Evolutionary conservation across 129 eudicot genomes (phyloP), one percentile per base, ranked within the genome.

Genomic region (Heracleum sosnowskyi): DNA sequence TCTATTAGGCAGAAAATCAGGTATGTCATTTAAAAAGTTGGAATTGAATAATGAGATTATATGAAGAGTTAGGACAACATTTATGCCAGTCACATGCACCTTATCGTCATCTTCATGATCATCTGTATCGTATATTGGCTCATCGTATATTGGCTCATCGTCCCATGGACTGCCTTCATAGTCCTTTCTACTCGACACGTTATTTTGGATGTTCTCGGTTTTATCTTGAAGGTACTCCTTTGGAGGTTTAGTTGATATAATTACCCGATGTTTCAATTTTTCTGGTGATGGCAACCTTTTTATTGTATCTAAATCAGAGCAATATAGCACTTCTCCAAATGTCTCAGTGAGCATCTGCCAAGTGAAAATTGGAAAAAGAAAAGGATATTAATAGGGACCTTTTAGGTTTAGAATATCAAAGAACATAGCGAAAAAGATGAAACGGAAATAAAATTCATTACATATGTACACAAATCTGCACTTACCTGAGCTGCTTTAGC

Each of bases 181-280:
- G 39, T 92, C 95, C 79, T 84, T 89, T 85, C 37, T 84, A 84
- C 62, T 88, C 36, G 57, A 83, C 22, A 84, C 78, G 42, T 47
- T 71, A 29, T 71, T 84, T 20, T 69, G 83, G 63, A 78, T 89
- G 72, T 86, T 88, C 81, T 83, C 83, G 20, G 11, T 44, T 82
- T 85, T 86, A 16, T 92, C 91, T 85, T 86, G 89, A 78, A 91
- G 93, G 86, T 91, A 93, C 84, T 93, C 96, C 73, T 91, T 93
- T 49, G 98, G 98, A 80, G 98, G 97, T 84, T 93, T 93, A 44
- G 98, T 93, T 75, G 98, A 93, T 75, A 93, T 85, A 31, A 93
- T 79, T 18, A 93, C 83, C 47, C 86, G 87, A 81, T 85, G 68
- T 76, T 86, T 91, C 81, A 93, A 82, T 29, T 81, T 87, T 78